phyloP scores from a whole-genome alignment of 768 basidiomycete genomes.

The Sarcomyxa edulis region DNA sequence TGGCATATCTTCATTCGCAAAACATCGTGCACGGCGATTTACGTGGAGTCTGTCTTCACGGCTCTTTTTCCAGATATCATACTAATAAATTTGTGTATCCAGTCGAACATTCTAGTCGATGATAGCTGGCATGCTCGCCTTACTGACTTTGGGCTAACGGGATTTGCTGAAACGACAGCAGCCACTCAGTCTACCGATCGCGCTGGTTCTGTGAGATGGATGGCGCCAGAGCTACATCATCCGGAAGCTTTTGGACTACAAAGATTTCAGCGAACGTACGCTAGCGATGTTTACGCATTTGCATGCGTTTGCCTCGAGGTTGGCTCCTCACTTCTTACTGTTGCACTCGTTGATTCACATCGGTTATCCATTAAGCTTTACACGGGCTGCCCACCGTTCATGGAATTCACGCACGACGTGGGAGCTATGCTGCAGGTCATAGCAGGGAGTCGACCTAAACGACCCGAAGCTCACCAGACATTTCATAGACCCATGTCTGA shows the following conservation, averaged over 20 bases:
- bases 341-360: no score
- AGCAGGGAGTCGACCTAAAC: no score
- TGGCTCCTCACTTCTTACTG: not conserved
- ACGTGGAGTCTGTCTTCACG: constrained; percentile 11
- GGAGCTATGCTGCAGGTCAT: no score
- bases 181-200: constrained; percentile 17
- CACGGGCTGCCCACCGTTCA: no score
- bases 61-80: no score
- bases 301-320: constrained; percentile 29
- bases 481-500: no score
- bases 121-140: constrained; percentile 24
- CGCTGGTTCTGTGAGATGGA: constrained; percentile 26
- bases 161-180: constrained; percentile 21
- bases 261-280: constrained; percentile 17
- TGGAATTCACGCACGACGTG: no score
- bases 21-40: constrained; percentile 17
- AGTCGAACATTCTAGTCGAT: constrained; percentile 28
- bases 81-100: no score
- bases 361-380: no score
- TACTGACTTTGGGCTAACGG: constrained; percentile 28
- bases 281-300: constrained; percentile 27
- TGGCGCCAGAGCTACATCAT: constrained; percentile 29
- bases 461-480: no score
- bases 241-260: constrained; percentile 19
- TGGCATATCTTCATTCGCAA: constrained; percentile 16